Percentiles rank a stretch among this genome's conserved stretches.
Conservation (phyloP, 179 eudicot genomes). For the Sideroxylon spinosum region DNA sequence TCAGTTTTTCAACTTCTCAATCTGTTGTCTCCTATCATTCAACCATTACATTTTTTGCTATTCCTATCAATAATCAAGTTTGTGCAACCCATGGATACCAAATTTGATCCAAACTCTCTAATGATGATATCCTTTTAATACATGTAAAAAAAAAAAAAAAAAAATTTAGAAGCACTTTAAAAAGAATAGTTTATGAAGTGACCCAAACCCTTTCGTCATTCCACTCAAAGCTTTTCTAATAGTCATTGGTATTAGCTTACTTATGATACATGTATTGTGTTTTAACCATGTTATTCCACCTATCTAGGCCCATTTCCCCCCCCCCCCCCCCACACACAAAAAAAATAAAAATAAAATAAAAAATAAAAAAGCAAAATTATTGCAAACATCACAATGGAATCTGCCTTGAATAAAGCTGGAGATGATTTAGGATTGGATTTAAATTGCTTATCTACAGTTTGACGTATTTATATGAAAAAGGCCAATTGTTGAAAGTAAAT, state of each 20-base stretch:
- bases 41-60: background rate
- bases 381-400: background rate
- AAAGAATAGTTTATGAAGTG: background rate
- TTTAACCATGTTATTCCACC: background rate
- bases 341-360: no score
- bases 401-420: constrained; percentile 2
- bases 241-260: background rate
- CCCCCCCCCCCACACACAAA: no score
- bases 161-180: background rate
- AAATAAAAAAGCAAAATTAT: background rate
- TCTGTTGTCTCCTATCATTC: background rate
- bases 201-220: background rate
- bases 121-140: background rate
- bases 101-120: background rate
- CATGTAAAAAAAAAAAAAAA: background rate
- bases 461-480: background rate
- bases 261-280: background rate
- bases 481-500: background rate
- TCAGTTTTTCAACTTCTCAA: background rate
- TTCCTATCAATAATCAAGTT: background rate
- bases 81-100: no score
- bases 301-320: background rate
- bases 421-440: background rate
- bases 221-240: background rate
- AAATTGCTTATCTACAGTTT: background rate